Evolutionary conservation across 2,329 filamentous ascomycete genomes (phyloP), one percentile per base, ranked within the genome.

Genomic region (Colletotrichum caudatum): DNA sequence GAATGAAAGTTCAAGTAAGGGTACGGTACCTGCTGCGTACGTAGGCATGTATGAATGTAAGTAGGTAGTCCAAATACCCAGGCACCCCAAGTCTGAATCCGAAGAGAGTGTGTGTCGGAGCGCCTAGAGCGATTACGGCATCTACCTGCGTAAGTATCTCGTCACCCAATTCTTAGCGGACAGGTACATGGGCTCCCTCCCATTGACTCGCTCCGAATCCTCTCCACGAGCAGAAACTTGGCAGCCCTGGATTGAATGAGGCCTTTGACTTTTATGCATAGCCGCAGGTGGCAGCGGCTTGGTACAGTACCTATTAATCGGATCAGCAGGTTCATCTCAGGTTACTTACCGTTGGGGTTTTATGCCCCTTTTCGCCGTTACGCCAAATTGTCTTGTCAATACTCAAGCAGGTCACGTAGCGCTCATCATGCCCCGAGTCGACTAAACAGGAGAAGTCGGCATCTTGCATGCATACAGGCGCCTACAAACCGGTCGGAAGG

Each of bases 251-350:
- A n/a, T 39, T 29, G 62, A 23, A 20, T 14, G 29, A 29, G 29
- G 29, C 35, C 18, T 56, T 54, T 46, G 33, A 29, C 51, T 53
- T 46, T 16, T 29, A 51, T 14, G 37, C 54, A 46, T 9, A 50
- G 63, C 56, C 20, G 54, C 61, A 29, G 23, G 39, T 29, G 23
- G 18, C 37, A 4, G 29, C 29, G 29, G 35, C 60, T 58, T 48
- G n/a, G 26, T 54, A 29, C 29, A 29, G 29, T 29, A 29, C 3
- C 29, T 29, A 66, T 65, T 59, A 54, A 65, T 65, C 65, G 26
- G 69, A 71, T 35, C 65, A 69, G 53, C 69, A 64, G 59, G 69
- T 71, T 71, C 69, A 69, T 71, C 69, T 71, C 65, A 71, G 69
- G 65, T 71, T 37, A 20, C 18, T 11, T 37, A 20, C 18, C 11